Evolutionary conservation across 371 early-diverging fungal genomes (phyloP), one percentile per base, ranked within the genome.

Genomic region (Actinomucor elegans): DNA sequence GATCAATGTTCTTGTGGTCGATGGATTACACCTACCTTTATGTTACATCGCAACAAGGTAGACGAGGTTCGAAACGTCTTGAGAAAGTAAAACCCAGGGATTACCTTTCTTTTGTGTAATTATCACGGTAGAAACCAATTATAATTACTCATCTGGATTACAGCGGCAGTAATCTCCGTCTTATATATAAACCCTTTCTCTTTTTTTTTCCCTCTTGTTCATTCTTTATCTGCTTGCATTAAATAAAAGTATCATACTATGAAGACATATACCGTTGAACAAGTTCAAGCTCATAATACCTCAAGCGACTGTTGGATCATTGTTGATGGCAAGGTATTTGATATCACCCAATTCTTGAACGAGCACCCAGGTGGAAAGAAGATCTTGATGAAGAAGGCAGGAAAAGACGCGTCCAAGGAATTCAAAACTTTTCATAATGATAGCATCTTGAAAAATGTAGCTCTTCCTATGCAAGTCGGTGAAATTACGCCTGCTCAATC

Each of bases 231-330:
- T n/a, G n/a, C n/a, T n/a, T n/a, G n/a, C n/a, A n/a, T n/a, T n/a
- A n/a, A n/a, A n/a, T 38, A 31, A 10, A 23, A 18, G 18, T 38
- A 38, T 23, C 18, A 21, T 38, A 38, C 40, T 7, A 64, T 61
- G 50, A 77, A 77, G 40, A 45, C 45, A 15, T 80, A 75, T 65
- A 86, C 90, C 1, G 61, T 76, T 10, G 87, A 86, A 31, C 91
- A 94, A 52, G 78, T 97, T 11, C 75, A 83, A 15, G 53, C 75
- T 57, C 96, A 96, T 64, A 84, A 79, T 33, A 70, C 71, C 38
- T 71, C 79, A 57, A 77, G 84, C 24, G 96, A 96, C 64, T 81
- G 89, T 67, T 99, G 99, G 99, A 87, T 96, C 59, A 89, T 94
- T 36, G 67, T 97, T 27, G 80, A 87, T 41, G 92, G 61, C 51